Base-by-base conservation (phyloP, 2,329 filamentous ascomycete species). In the Juglanconis oblonga region DNA sequence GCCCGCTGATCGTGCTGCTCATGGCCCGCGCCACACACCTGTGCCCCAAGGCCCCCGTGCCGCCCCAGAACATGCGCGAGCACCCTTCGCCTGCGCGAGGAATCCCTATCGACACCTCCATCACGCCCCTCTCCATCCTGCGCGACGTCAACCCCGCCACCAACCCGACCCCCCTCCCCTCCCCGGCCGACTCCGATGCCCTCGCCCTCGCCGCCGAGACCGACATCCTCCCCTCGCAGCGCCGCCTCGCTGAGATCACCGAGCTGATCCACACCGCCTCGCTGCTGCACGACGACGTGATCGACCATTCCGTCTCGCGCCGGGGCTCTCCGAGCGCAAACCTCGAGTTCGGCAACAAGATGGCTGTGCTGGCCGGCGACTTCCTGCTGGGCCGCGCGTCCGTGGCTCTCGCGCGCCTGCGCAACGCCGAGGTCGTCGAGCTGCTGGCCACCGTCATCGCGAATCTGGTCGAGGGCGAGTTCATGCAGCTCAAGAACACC, bases 401-500 rank as follows among this genome's bases (percentile, higher is more conserved):
- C 0, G 93, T 98, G 6, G 94, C 94, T 5, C 83, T 99, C 47
- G 95, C 95, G 13, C 87, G 95, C 47, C 79, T 99, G 61, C 86
- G 94, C 36, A 92, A 99, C 71, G 90, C 93, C 48, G 95, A 99
- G 75, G 95, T 99, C 3, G 92, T 92, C 8, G 95, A 99, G 77
- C 83, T 99, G 7, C 80, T 99, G 35, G 92, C 95, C 4, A 98
- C 94, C 1, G 95, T 98, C 47, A 98, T 99, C 67, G 94, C 95
- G 49, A 99, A 99, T 73, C 81, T 99, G 32, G 93, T 99, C 24
- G 95, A 99, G 77, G 95, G 95, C 71, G 95, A 99, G 76, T 98
- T 99, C 79, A 99, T 99, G 95, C 95, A 99, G 79, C 81, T 99
- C 68, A 96, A 97, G 79, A 99, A 99, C 76, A 98, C 95, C 1